phyloP scores from a whole-genome alignment of 768 basidiomycete species.

The Naganishia vaughanmartiniae region DNA sequence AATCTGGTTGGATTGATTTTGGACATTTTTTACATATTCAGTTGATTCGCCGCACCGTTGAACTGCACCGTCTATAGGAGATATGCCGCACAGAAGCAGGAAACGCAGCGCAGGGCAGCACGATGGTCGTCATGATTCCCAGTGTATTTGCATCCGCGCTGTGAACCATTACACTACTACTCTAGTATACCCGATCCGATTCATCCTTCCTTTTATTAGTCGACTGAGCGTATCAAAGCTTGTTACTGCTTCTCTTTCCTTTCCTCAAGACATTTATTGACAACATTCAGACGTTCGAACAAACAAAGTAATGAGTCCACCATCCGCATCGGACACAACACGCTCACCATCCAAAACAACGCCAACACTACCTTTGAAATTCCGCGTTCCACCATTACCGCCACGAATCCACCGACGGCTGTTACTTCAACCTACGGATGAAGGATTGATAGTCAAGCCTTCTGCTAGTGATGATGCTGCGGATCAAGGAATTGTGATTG shows the following conservation, averaged over 20 bases:
- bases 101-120: no score
- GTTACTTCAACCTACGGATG: conserved; percentile 29
- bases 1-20: no score
- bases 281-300: no score
- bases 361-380: conserved; percentile 39
- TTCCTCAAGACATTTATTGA: background rate
- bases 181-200: background rate
- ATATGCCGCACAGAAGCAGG: no score
- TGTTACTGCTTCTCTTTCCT: background rate
- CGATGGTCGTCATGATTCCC: no score
- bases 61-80: no score
- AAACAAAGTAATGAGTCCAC: background rate
- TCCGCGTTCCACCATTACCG: conserved; percentile 45
- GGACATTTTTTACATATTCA: no score
- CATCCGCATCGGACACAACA: background rate
- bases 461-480: conserved; percentile 10
- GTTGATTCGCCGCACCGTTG: no score
- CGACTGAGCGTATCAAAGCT: background rate
- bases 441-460: conserved; percentile 38
- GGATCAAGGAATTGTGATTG: conserved; percentile 35
- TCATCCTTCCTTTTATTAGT: background rate
- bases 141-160: conserved; percentile 1
- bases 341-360: conserved; percentile 19
- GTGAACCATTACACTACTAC: background rate
- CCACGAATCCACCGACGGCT: conserved; percentile 44